Base-by-base conservation (phyloP, 768 basidiomycete genomes). In the Pisolithus albus region DNA sequence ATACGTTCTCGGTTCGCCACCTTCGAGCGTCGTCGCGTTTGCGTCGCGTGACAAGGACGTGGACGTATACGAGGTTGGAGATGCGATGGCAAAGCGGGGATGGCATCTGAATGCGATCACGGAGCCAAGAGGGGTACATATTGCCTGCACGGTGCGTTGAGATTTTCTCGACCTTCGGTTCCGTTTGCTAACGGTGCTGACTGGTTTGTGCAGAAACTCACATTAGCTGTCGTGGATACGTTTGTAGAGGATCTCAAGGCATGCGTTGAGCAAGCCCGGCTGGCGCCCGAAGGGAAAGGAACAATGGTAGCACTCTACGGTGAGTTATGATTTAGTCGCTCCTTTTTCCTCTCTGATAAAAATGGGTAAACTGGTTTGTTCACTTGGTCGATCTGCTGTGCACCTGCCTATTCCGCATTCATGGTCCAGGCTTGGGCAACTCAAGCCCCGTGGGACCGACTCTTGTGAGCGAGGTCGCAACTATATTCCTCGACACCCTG, bases 251-350 rank as follows among this genome's bases (percentile, higher is more conserved):
- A 98, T 61, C 74, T 99, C 56, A 87, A 86, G 62, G 83, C 83
- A 44, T 76, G 83, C 0, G 81, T 99, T 7, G 70, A 73, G 41
- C 83, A 88, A 51, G 85, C 90, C 19, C 88, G 84, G 64, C 52
- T 70, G 26, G 23, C 49, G 4, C 83, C 88, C 0, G 72, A 74
- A 28, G 85, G 86, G 6, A 80, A 84, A 61, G 95, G 95, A 7
- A 81, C 81, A 28, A 94, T 97, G 92, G 92, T 96, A 4, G 78
- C 85, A 13, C 64, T 98, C 11, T 98, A 96, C 62, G 93, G 93
- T 93, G 53, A 50, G 81, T 62, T 21, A 13, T 23, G 72, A 13
- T 23, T 46, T 18, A 13, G 37, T 49, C 28, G 16, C 8, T 40
- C 37, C 1, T 18, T 7, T 13, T 24, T 26, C 40, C 39, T 16